phyloP scores from a whole-genome alignment of 768 basidiomycete species.

The Suillus tomentosus region DNA sequence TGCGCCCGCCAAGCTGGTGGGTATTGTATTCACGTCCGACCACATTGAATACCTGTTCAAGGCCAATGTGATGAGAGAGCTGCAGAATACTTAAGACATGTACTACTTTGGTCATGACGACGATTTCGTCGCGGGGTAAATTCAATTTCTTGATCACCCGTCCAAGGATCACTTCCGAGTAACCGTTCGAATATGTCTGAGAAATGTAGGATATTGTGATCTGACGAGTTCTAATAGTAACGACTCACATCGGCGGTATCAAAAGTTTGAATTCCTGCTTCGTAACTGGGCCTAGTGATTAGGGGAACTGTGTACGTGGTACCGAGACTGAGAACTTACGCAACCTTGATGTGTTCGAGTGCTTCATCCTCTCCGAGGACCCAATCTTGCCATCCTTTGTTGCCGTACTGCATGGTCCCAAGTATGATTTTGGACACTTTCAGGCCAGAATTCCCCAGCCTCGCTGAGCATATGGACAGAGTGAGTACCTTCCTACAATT shows the following conservation, averaged over 20 bases:
- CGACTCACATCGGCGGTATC: slow-evolving; percentile 35
- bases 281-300: slow-evolving; percentile 27
- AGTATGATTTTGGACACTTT: slow-evolving; percentile 55
- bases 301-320: not conserved
- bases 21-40: slow-evolving; percentile 23
- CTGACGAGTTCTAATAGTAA: not conserved
- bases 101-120: slow-evolving; percentile 73
- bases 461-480: slow-evolving; percentile 27
- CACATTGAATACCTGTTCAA: slow-evolving; percentile 44
- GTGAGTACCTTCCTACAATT: not conserved
- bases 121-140: slow-evolving; percentile 73
- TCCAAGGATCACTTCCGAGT: slow-evolving; percentile 67
- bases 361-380: slow-evolving; percentile 49
- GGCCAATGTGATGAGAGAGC: not conserved
- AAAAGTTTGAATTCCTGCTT: slow-evolving; percentile 38
- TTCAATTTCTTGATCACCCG: slow-evolving; percentile 68
- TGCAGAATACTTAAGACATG: not conserved
- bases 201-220: not conserved
- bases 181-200: slow-evolving; percentile 66
- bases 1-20: slow-evolving; percentile 16
- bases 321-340: slow-evolving; percentile 32
- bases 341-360: slow-evolving; percentile 48
- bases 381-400: slow-evolving; percentile 55
- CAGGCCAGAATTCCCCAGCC: slow-evolving; percentile 49
- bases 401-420: slow-evolving; percentile 49